Base-by-base conservation (phyloP, 768 basidiomycete genomes). In the Kwoniella sp. region DNA sequence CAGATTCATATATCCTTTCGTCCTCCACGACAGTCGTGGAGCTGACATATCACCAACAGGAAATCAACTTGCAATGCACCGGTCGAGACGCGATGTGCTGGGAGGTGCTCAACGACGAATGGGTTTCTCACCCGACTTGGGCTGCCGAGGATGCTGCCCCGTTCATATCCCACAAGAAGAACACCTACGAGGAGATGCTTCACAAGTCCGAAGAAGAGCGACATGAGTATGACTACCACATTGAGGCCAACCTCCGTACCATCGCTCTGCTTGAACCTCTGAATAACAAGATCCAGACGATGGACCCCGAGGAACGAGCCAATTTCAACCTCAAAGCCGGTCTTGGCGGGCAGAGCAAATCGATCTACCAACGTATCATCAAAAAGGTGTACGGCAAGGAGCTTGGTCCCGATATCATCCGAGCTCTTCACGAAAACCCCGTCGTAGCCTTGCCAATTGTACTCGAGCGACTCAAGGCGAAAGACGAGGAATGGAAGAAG, bases 111-210 rank as follows among this genome's bases (percentile, higher is more conserved):
- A 99, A 99, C 77, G 94, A 98, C 76, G 87, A 89, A 70, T 98
- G 96, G 95, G 93, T 98, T 12, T 96, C 95, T 15, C 95, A 98
- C 80, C 95, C 96, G 2, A 95, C 93, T 0, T 96, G 93, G 92
- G 93, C 93, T 9, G 94, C 93, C 23, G 95, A 98, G 78, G 93
- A 95, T 77, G 87, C 93, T 0, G 93, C 92, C 11, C 96, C 96
- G 73, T 87, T 92, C 68, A 73, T 81, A 53, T 85, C 94, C 5
- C 92, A 97, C 81, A 95, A 96, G 84, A 97, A 97, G 84, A 99
- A 97, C 77, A 85, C 87, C 4, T 97, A 90, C 79, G 96, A 99
- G 81, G 95, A 97, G 75, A 90, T 91, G 0, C 84, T 98, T 62
- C 93, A 98, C 83, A 92, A 92, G 82, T 90, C 92, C 73, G 96